Base-by-base conservation (phyloP, 352 stramenopile species). In the Peronospora destructor region DNA sequence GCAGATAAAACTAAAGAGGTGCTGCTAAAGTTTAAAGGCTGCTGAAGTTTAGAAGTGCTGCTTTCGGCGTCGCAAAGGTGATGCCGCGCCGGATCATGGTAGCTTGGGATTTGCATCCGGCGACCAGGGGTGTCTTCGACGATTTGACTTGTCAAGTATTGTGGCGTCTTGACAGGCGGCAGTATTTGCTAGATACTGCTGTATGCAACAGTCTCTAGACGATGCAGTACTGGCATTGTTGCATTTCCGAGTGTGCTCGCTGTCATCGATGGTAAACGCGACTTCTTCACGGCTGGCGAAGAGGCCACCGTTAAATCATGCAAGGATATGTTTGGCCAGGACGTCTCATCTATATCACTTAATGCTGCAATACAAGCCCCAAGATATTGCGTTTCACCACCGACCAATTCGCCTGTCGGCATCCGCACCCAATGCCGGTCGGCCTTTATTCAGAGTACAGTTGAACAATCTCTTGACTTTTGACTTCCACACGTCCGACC, bases 181-280 rank as follows among this genome's bases (percentile, higher is more conserved):
- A 32, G 6, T 32, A 32, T 32, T 32, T 12, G 28, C 10, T 6
- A 32, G 28, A 32, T 32, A 6, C 32, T 39, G 26, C 29, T 55
- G 49, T 9, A 36, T 55, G 30, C 40, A 26, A 45, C 38, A 34
- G 13, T 59, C 17, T 11, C 36, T 11, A 36, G 12, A 1, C 12
- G 13, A 36, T 21, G 23, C 19, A 21, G 19, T 3, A 21, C 19
- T 13, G 14, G 10, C 23, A 40, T 13, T 13, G 29, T 71, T 68
- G 59, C 63, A 55, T 47, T 71, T 68, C 54, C 37, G n/a, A 23
- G 33, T n/a, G 19, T 44, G 35, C 13, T 44, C 34, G 14, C 21
- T 35, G 63, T 58, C 50, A 71, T 71, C 63, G 30, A 19, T 45
- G 49, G 59, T 68, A 53, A 68, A 44, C 28, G 14, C 23, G 11